These are phyloP conservation scores for Suillus bovinus DNA, from an alignment of 768 basidiomycete species.

Conservation along the genomic window DNA sequence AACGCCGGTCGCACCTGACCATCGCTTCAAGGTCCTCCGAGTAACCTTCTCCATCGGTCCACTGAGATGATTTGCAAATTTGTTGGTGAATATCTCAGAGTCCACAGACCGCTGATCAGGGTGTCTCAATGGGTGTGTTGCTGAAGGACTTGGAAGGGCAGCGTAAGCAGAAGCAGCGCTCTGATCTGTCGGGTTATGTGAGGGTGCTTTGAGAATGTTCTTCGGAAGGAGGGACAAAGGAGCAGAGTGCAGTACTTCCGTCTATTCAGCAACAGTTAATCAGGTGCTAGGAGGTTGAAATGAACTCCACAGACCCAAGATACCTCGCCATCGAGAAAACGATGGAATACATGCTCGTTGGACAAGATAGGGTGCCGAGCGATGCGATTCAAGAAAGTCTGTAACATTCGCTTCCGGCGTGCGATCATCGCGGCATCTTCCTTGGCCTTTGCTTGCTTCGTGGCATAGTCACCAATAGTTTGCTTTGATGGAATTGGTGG, in stretches of 20 bases:
- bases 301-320: slow-evolving; percentile 72
- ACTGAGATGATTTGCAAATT: slow-evolving; percentile 89
- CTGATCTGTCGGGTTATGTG: slow-evolving; percentile 89
- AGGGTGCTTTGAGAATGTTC: slow-evolving; percentile 93
- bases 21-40: slow-evolving; percentile 86
- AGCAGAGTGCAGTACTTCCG: slow-evolving; percentile 90
- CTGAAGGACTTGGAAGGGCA: slow-evolving; percentile 85
- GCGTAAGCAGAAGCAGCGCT: slow-evolving; percentile 72
- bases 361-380: slow-evolving; percentile 93
- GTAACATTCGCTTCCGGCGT: slow-evolving; percentile 89
- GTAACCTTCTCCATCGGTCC: slow-evolving; percentile 98
- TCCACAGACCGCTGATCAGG: slow-evolving; percentile 97
- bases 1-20: slow-evolving; percentile 67
- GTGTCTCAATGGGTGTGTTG: slow-evolving; percentile 83
- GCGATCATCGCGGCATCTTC: slow-evolving; percentile 93
- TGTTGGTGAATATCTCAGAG: slow-evolving; percentile 93
- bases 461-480: slow-evolving; percentile 92
- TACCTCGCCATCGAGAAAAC: slow-evolving; percentile 93
- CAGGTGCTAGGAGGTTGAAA: not conserved
- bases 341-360: slow-evolving; percentile 93
- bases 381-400: slow-evolving; percentile 91
- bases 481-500: slow-evolving; percentile 99
- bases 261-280: slow-evolving; percentile 43
- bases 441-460: slow-evolving; percentile 95
- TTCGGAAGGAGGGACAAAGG: slow-evolving; percentile 91